Conservation (phyloP, 2,329 filamentous ascomycete species). For the Scytalidium lignicola region DNA sequence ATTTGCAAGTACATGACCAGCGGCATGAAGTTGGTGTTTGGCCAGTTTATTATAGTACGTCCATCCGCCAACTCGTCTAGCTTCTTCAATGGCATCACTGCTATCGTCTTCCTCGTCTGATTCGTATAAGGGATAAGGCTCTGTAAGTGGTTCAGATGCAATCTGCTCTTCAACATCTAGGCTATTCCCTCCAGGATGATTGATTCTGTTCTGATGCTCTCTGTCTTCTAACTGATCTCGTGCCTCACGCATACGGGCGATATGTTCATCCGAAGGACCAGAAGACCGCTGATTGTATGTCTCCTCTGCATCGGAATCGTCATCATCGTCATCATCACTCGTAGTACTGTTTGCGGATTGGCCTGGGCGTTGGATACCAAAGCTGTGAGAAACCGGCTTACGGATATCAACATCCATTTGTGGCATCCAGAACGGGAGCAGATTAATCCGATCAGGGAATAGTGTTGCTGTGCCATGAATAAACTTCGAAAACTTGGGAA, state of each 20-base stretch:
- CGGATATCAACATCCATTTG: conserved; percentile 98
- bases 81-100: conserved; percentile 71
- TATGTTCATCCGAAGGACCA: conserved; percentile 15
- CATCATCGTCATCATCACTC: conserved; percentile 70
- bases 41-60: conserved; percentile 63
- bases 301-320: conserved; percentile 59
- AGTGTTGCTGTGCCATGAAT: conserved; percentile 90
- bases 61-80: conserved; percentile 69
- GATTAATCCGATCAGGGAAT: conserved; percentile 80
- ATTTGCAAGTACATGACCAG: conserved; percentile 8
- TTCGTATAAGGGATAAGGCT: conserved; percentile 85
- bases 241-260: conserved; percentile 12
- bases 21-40: conserved; percentile 20
- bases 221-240: conserved; percentile 18
- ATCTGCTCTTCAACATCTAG: conserved; percentile 84
- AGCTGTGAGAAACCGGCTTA: conserved; percentile 82
- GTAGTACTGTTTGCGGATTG: conserved; percentile 71
- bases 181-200: conserved; percentile 30
- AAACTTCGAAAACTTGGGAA: conserved; percentile 98
- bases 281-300: conserved; percentile 13
- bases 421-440: conserved; percentile 95
- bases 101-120: conserved; percentile 79
- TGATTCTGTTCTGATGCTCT: conserved; percentile 10
- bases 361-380: conserved; percentile 80
- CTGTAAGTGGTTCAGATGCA: conserved; percentile 51